Base-by-base conservation (phyloP, 2,329 filamentous ascomycete species). In the Sporothrix dimorphospora region DNA sequence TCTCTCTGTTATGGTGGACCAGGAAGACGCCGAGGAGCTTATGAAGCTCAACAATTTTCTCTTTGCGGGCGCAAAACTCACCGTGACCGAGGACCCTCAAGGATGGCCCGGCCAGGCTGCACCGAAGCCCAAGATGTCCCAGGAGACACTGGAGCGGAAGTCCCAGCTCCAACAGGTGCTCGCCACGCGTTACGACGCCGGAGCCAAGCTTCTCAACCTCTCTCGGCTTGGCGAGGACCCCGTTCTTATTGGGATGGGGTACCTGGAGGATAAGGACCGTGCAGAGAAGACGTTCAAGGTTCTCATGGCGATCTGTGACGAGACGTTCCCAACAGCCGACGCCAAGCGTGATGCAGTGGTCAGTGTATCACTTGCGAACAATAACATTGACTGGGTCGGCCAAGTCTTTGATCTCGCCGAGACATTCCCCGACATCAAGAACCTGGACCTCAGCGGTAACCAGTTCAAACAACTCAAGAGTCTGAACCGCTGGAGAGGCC, bases 261-360 rank as follows among this genome's bases (percentile, higher is more conserved):
- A 95, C 77, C 94, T 97, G 79, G 87, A 89, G 74, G 89, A 84
- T 73, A 88, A 87, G 72, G 89, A 91, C 3, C 90, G 90, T 1
- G 90, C 92, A 61, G 88, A 92, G 75, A 99, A 98, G 80, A 92
- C 97, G 74, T 98, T 98, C 82, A 93, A 92, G 69, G 95, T 93
- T 1, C 85, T 98, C 74, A 97, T 98, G 92, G 90, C 89, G 73
- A 90, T 98, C 63, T 94, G 93, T 79, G 90, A 97, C 70, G 84
- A 89, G 73, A 87, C 91, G 21, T 97, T 97, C 83, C 90, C 91
- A 76, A 90, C 87, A 1, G 79, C 87, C 14, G 85, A 91, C 73
- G 90, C 91, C 67, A 94, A 94, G 80, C 88, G 90, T 67, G 91
- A 94, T 63, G 91, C 91, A 4, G 91, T 99, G 66, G 85, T 91